Percentiles rank a stretch among this genome's conserved stretches.
Conservation (phyloP, 2,329 filamentous ascomycete genomes). For the Aspergillus neotritici region DNA sequence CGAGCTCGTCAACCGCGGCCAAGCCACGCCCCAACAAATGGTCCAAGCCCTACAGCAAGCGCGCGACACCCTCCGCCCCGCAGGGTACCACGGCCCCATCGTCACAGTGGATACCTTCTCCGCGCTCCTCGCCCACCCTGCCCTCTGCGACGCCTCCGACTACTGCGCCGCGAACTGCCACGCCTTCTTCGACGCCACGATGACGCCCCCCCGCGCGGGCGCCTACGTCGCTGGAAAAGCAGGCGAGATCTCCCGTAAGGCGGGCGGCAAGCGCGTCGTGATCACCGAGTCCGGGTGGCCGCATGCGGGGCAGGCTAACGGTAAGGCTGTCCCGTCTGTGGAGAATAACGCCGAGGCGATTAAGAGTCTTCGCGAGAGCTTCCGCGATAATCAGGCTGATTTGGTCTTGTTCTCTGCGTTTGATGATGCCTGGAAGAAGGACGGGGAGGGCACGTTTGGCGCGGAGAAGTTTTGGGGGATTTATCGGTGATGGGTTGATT, state of each 20-base stretch:
- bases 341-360: constrained; percentile 67
- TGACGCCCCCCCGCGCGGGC: constrained; percentile 57
- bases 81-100: constrained; percentile 66
- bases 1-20: constrained; percentile 65
- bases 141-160: constrained; percentile 67
- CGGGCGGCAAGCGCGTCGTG: constrained; percentile 58
- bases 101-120: constrained; percentile 76
- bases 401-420: constrained; percentile 73
- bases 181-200: constrained; percentile 70
- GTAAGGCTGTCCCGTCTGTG: constrained; percentile 61
- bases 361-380: constrained; percentile 56
- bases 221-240: constrained; percentile 58
- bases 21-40: constrained; percentile 49
- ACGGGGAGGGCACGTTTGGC: constrained; percentile 57
- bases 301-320: constrained; percentile 60
- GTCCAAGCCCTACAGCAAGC: constrained; percentile 54
- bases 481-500: constrained; percentile 8
- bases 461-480: constrained; percentile 77
- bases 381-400: constrained; percentile 36
- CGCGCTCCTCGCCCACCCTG: constrained; percentile 59
- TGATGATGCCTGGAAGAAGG: constrained; percentile 73
- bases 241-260: constrained; percentile 39
- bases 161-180: constrained; percentile 79
- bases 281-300: constrained; percentile 87
- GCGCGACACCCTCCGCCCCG: constrained; percentile 51